Evolutionary conservation across 2,329 filamentous ascomycete genomes (phyloP), one percentile per base, ranked within the genome.

Genomic region (Arthroderma sp.): DNA sequence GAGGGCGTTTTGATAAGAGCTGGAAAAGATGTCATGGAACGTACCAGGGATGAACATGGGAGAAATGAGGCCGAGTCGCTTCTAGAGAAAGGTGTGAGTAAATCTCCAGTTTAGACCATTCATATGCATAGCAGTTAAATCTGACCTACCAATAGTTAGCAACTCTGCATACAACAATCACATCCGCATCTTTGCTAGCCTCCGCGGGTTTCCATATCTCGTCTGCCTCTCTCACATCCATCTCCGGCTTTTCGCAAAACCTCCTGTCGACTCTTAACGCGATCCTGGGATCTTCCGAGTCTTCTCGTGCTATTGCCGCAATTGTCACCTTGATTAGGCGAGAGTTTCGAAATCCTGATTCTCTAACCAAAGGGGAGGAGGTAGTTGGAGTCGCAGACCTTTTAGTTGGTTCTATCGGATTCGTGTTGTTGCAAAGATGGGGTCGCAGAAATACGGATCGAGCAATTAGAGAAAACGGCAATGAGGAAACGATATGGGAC

Each of bases 271-370:
- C 64, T 1, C 57, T 70, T 7, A 67, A 70, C 55, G 65, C 67
- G 2, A 64, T 68, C 28, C 57, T 70, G 31, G 67, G 67, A 7
- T 68, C 65, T n/a, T 69, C 67, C 1, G 67, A 70, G 50, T 67
- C 67, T 1, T 70, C 67, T 4, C 61, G 67, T 33, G 67, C 67
- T 2, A 69, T 70, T 47, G 67, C 67, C 1, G 63, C 67, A 1
- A 69, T 70, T 29, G 64, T 70, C 43, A 69, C 65, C 4, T 57
- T 70, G 30, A 67, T 70, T 47, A 58, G 64, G 39, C 61, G 61
- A 45, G 67, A 70, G 49, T 65, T 69, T 31, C 57, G 61, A 32
- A 63, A 61, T 27, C 57, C 61, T 8, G 62, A 62, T 36, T 42
- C 54, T 28, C 55, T 50, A n/a, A 55, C 55, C 9, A 43, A 50